Base-by-base conservation (phyloP, 257 asterid species). In the Henckelia pumila region DNA sequence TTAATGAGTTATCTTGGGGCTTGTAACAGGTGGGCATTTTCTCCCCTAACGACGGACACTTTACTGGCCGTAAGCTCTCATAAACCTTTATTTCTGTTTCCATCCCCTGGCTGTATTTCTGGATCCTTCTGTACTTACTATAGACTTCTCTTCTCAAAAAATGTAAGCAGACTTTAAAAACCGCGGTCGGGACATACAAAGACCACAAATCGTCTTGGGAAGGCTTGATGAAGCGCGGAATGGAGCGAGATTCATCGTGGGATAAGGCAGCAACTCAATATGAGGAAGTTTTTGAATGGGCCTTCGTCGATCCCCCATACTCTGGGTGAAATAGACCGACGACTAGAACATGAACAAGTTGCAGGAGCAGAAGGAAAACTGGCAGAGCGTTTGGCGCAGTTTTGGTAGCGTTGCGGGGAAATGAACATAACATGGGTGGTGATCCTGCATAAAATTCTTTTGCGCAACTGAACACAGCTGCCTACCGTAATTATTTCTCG, bases 281-380 rank as follows among this genome's bases (percentile, higher is more conserved):
- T 11, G 99, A 94, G 69, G 95, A 88, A 75, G 86, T 88, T 4
- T 88, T 94, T 24, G 81, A 77, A 14, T 91, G 99, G 99, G 92
- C 96, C 17, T 76, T 85, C 57, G 67, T 75, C 1, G 99, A 94
- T 53, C 95, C 95, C 21, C 96, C 99, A 1, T 94, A 94, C 3
- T 87, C 77, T 30, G 80, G 86, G 78, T 90, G 86, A 89, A 57
- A 66, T 8, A 8, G 17, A 9, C 24, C 1, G 25, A 10, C 53
- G 17, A 50, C 52, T 19, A 69, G 58, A 66, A 68, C 28, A 35
- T 17, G 35, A 30, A 66, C 49, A 14, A 67, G 55, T n/a, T 1
- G 21, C 67, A 21, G 20, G 23, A 62, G 17, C 50, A 13, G 50
- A 3, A 35, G 14, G n/a, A 9, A 40, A 40, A 35, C 50, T 55